A percentile compares a stretch with the other conserved stretches of the same genome.
Evolutionary conservation across 2,329 filamentous ascomycete genomes (phyloP).

Genomic region (Taxawa tesnikishii): DNA sequence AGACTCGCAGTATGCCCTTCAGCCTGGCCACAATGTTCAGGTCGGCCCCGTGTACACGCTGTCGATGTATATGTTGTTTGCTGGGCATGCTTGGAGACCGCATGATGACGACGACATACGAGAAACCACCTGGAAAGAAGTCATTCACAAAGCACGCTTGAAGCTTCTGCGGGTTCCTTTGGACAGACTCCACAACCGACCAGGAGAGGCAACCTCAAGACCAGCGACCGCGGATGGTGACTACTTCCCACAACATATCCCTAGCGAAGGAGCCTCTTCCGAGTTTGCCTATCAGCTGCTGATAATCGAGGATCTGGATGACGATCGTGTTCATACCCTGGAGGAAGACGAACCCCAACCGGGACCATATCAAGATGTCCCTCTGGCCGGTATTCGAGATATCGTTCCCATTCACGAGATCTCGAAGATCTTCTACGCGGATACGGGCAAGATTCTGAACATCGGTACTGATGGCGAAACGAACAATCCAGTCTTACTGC

Average conservation of each 20-base stretch:
- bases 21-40: slow-evolving; percentile 54
- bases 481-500: slow-evolving; percentile 60
- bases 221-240: slow-evolving; percentile 13
- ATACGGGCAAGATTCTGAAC: slow-evolving; percentile 80
- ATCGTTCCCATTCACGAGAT: slow-evolving; percentile 60
- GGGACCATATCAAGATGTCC: slow-evolving; percentile 47
- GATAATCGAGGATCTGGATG: slow-evolving; percentile 70
- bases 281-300: slow-evolving; percentile 74
- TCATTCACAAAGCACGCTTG: slow-evolving; percentile 82
- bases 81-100: slow-evolving; percentile 54
- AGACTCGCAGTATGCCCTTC: slow-evolving; percentile 66
- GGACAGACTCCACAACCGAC: slow-evolving; percentile 36
- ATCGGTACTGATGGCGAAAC: slow-evolving; percentile 57
- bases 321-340: slow-evolving; percentile 54
- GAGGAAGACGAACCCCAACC: slow-evolving; percentile 48
- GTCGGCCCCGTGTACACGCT: slow-evolving; percentile 79
- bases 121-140: slow-evolving; percentile 83
- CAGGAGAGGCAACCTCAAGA: slow-evolving; percentile 12
- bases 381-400: slow-evolving; percentile 52
- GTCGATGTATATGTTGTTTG: slow-evolving; percentile 91
- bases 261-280: slow-evolving; percentile 33
- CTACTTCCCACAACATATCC: slow-evolving; percentile 13
- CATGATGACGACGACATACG: slow-evolving; percentile 46
- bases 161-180: slow-evolving; percentile 63
- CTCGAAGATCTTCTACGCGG: slow-evolving; percentile 86